These are phyloP conservation scores for Oryza australiensis DNA, from an alignment of 176 grass and related monocot genomes.

Conservation along the genomic window DNA sequence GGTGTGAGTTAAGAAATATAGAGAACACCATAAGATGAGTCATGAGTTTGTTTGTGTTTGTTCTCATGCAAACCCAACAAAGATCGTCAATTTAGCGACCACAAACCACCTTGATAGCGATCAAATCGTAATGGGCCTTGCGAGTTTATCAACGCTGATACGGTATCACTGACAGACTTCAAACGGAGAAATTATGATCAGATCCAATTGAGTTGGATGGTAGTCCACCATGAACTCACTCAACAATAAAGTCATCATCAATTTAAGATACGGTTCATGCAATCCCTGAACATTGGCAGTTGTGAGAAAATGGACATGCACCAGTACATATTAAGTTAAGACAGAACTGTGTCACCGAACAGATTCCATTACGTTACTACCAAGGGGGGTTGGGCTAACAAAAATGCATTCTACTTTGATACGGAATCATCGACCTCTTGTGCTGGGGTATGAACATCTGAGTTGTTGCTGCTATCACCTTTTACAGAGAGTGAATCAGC, in stretches of 20 bases:
- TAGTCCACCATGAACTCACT: slow-evolving; percentile 4
- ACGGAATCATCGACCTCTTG: slow-evolving; percentile 32
- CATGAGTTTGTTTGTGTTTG: too few species aligned
- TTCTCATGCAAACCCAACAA: too few species aligned
- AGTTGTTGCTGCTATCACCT: slow-evolving; percentile 39
- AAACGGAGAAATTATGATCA: too few species aligned
- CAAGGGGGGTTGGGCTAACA: neutral
- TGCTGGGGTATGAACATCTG: neutral
- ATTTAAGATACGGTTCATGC: slow-evolving; percentile 19
- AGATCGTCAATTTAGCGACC: too few species aligned
- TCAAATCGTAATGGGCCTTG: too few species aligned
- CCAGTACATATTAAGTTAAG: neutral
- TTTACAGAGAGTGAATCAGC: slow-evolving; percentile 39
- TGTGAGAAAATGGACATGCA: neutral
- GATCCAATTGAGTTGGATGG: too few species aligned
- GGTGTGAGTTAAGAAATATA: too few species aligned
- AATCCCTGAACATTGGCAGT: neutral
- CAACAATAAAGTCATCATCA: neutral
- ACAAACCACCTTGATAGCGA: too few species aligned
- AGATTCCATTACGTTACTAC: slow-evolving; percentile 30
- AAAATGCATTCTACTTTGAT: slow-evolving; percentile 40
- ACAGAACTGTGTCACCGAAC: neutral
- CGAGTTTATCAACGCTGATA: too few species aligned
- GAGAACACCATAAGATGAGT: too few species aligned
- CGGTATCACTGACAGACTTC: too few species aligned